These are phyloP conservation scores for Spathaspora girioi DNA, from an alignment of 805 yeast genomes.

Conservation along the genomic window DNA sequence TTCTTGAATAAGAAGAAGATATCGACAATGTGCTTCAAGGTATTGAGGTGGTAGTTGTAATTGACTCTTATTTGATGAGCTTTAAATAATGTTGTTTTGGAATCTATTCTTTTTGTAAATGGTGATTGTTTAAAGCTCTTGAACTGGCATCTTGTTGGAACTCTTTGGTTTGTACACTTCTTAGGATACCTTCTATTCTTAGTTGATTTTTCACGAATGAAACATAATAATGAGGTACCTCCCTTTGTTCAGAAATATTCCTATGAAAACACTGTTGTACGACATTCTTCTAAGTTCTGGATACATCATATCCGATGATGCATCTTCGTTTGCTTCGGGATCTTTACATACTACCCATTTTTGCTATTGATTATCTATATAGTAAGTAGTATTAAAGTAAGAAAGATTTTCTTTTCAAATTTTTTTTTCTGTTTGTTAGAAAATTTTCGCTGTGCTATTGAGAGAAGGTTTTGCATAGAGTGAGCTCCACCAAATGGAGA, in stretches of 20 bases:
- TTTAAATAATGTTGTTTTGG: too few species aligned
- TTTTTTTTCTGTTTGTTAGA: constrained; percentile 4
- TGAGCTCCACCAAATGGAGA: background rate
- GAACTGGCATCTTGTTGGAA: too few species aligned
- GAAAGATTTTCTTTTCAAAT: constrained; percentile 5
- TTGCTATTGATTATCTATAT: constrained; percentile 24
- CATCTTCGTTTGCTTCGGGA: background rate
- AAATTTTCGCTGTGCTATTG: constrained; percentile 14
- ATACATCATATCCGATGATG: background rate
- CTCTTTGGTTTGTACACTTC: background rate
- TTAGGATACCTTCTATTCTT: too few species aligned
- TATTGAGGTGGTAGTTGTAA: background rate
- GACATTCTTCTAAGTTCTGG: background rate
- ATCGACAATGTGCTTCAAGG: background rate
- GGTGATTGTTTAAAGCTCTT: too few species aligned
- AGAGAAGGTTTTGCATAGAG: too few species aligned
- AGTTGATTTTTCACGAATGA: background rate
- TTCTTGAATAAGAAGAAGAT: background rate
- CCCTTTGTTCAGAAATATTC: background rate
- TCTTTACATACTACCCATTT: constrained; percentile 71
- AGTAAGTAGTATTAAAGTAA: constrained; percentile 3
- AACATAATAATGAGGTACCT: background rate
- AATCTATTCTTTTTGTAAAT: too few species aligned
- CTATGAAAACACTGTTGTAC: background rate
- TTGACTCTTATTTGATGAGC: too few species aligned